Conservation (phyloP, 1,284 basidiomycete species). For the Cutaneotrichosporon cyanovorans region DNA sequence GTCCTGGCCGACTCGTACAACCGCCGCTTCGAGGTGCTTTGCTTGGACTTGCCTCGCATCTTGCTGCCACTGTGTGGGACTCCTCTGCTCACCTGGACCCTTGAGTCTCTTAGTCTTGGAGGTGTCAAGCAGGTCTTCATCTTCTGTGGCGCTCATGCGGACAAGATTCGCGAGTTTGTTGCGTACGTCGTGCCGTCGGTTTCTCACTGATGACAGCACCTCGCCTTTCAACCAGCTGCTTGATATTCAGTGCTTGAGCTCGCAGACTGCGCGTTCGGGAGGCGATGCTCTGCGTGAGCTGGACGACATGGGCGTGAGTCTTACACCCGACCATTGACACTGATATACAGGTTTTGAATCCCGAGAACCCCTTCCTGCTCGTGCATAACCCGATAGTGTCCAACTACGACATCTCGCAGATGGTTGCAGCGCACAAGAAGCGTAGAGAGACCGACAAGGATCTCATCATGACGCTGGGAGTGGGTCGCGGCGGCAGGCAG, state of each 20-base stretch:
- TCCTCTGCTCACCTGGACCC: constrained; percentile 88
- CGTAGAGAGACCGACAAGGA: constrained; percentile 80
- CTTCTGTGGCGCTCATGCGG: constrained; percentile 77
- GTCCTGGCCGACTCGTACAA: constrained; percentile 93
- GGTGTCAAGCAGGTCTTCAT: constrained; percentile 95
- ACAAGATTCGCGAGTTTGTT: constrained; percentile 67
- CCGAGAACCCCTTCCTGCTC: constrained; percentile 73
- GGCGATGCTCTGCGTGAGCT: constrained; percentile 96
- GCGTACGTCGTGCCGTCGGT: constrained; percentile 2
- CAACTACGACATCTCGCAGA: constrained; percentile 82
- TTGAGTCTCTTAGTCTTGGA: constrained; percentile 83
- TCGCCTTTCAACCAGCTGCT: constrained; percentile 50
- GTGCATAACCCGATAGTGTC: constrained; percentile 91
- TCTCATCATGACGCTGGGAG: constrained; percentile 92
- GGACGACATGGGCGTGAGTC: constrained; percentile 60
- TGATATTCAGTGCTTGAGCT: constrained; percentile 79
- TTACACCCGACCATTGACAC: background rate
- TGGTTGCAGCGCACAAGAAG: constrained; percentile 81
- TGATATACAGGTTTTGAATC: constrained; percentile 65
- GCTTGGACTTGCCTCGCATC: constrained; percentile 70
- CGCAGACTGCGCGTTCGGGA: constrained; percentile 78
- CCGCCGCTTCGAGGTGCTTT: constrained; percentile 81
- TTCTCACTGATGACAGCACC: constrained; percentile 6
- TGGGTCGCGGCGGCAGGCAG: constrained; percentile 47
- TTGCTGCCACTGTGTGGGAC: constrained; percentile 90